phyloP scores from a whole-genome alignment of 2,329 filamentous ascomycete species.

The Ceratocystis albifundus region DNA sequence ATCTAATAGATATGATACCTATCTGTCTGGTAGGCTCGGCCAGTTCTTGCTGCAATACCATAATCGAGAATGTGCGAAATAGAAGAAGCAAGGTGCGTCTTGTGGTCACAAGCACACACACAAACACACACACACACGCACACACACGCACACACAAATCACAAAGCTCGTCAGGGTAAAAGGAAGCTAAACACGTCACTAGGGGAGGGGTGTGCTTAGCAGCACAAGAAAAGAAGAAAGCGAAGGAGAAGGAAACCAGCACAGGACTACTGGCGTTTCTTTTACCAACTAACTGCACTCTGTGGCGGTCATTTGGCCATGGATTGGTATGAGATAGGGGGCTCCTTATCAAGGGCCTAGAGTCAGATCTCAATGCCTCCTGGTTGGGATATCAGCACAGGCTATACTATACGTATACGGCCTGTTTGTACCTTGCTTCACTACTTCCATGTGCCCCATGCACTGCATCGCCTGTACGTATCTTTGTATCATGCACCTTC shows the following conservation, averaged over 20 bases:
- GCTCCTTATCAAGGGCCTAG: background rate
- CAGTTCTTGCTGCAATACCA: background rate
- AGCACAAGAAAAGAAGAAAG: background rate
- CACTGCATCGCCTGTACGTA: too few relatives aligned
- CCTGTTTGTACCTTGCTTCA: too few relatives aligned
- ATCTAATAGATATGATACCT: background rate
- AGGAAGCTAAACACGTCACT: background rate
- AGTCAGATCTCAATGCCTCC: background rate
- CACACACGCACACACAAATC: background rate
- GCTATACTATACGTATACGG: too few relatives aligned
- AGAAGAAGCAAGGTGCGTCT: background rate
- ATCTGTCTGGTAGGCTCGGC: background rate
- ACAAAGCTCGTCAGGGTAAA: background rate
- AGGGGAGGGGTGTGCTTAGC: background rate
- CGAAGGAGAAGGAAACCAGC: background rate
- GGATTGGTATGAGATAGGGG: background rate
- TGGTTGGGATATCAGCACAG: background rate
- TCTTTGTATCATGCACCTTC: too few relatives aligned
- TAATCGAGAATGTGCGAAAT: background rate
- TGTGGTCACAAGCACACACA: constrained; percentile 1
- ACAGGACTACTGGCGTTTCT: background rate
- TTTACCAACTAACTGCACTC: too few relatives aligned
- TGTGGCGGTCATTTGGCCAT: background rate
- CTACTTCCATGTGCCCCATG: too few relatives aligned
- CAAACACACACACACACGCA: constrained; percentile 1